These are phyloP conservation scores for Lactarius hengduanensis DNA, from an alignment of 768 basidiomycete genomes.

Conservation along the genomic window DNA sequence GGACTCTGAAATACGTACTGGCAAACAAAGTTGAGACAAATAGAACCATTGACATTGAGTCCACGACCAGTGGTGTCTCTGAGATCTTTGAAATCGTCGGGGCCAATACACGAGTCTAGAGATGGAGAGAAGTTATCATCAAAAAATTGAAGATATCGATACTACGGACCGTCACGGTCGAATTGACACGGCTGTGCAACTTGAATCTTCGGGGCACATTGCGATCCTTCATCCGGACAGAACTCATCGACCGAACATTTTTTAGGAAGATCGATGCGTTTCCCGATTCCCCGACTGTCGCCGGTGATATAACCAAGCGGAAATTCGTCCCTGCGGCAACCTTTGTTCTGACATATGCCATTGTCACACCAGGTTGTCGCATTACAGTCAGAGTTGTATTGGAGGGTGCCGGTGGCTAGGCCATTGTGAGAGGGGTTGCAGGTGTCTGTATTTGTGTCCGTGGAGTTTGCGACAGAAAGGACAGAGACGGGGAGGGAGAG, in stretches of 20 bases:
- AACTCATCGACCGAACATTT: conserved; percentile 64
- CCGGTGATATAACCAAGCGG: conserved; percentile 62
- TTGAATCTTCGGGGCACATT: conserved; percentile 57
- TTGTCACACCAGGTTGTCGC: conserved; percentile 62
- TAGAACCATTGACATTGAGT: conserved; percentile 75
- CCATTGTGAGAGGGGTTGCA: conserved; percentile 61
- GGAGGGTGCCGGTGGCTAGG: conserved; percentile 73
- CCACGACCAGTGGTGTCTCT: conserved; percentile 64
- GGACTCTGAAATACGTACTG: conserved; percentile 51
- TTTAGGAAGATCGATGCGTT: conserved; percentile 47
- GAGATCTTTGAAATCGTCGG: conserved; percentile 62
- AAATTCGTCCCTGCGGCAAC: conserved; percentile 75
- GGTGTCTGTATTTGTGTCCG: conserved; percentile 40
- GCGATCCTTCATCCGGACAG: conserved; percentile 81
- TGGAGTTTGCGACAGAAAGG: conserved; percentile 37
- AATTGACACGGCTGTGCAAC: conserved; percentile 77
- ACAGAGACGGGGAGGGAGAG: conserved; percentile 33
- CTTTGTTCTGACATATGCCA: conserved; percentile 56
- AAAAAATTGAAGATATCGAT: not conserved
- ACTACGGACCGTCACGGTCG: conserved; percentile 72
- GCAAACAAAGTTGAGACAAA: conserved; percentile 83
- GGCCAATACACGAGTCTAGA: conserved; percentile 73
- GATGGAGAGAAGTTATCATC: conserved; percentile 5
- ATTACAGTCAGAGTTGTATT: conserved; percentile 79
- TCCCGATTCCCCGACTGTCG: conserved; percentile 1